Conservation (phyloP, 768 basidiomycete genomes). For the Phylloporus arenicola region DNA sequence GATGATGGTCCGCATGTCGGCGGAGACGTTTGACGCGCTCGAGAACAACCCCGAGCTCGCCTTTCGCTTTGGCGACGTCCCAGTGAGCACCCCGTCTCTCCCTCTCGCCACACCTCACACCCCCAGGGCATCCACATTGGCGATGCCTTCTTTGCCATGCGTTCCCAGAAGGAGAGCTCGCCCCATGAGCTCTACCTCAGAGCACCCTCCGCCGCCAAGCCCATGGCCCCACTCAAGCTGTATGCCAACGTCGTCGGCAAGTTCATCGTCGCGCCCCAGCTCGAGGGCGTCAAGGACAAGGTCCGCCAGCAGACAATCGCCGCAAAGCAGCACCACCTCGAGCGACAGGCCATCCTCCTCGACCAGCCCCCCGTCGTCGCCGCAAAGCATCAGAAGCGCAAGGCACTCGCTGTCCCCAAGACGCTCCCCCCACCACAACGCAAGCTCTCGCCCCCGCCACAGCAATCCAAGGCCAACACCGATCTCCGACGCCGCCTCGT, state of each 20-base stretch:
- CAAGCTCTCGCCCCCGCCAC: constrained; percentile 27
- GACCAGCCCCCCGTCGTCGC: constrained; percentile 32
- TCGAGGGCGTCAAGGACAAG: constrained; percentile 41
- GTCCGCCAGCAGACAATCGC: constrained; percentile 43
- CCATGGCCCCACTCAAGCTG: constrained; percentile 62
- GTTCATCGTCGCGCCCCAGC: constrained; percentile 59
- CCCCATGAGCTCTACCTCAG: constrained; percentile 73
- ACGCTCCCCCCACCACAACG: constrained; percentile 27
- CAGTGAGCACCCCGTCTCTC: constrained; percentile 39
- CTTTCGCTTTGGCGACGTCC: constrained; percentile 56
- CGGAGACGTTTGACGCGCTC: constrained; percentile 66
- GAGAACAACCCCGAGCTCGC: constrained; percentile 47
- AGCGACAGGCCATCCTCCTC: constrained; percentile 41
- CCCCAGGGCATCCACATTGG: constrained; percentile 62
- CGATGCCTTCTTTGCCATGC: constrained; percentile 58
- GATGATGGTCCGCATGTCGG: constrained; percentile 71
- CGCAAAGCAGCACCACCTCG: constrained; percentile 47
- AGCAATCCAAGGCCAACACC: constrained; percentile 12
- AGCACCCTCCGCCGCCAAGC: constrained; percentile 50
- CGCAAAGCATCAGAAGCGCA: constrained; percentile 42
- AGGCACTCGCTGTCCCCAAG: constrained; percentile 25
- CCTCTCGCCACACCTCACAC: not conserved
- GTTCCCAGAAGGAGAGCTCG: constrained; percentile 44
- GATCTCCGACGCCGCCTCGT: constrained; percentile 42
- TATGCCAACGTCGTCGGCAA: constrained; percentile 73